phyloP scores from a whole-genome alignment of 2,329 filamentous ascomycete genomes.

The Sporothrix pallida region DNA sequence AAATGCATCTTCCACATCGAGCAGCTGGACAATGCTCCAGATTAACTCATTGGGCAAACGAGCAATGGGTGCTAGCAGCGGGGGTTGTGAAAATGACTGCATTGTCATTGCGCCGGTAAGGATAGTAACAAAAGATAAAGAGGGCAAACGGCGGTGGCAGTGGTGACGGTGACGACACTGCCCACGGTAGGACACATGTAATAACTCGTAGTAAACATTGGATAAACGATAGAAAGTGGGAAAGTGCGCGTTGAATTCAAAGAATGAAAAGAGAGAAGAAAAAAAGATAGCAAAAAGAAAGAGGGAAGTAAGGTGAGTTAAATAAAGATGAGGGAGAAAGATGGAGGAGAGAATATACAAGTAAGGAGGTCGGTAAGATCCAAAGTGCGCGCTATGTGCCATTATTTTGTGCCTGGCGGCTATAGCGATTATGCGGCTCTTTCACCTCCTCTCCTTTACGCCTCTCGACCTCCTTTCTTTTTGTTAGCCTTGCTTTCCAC shows the following conservation, averaged over 20 bases:
- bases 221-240: neutral
- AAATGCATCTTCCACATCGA: conserved; percentile 64
- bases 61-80: conserved; percentile 44
- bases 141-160: neutral
- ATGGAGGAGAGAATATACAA: neutral
- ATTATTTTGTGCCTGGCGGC: neutral
- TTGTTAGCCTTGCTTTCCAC: neutral
- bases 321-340: neutral
- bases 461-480: neutral
- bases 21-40: conserved; percentile 59
- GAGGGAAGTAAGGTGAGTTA: neutral
- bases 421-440: neutral
- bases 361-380: neutral
- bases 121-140: neutral
- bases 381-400: neutral
- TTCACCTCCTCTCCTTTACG: neutral
- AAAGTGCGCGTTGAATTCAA: neutral
- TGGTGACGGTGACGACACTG: conserved; percentile 1
- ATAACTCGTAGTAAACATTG: conserved; percentile 1
- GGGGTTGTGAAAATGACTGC: neutral
- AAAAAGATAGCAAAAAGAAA: neutral
- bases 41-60: conserved; percentile 69
- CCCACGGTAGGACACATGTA: conserved; percentile 9
- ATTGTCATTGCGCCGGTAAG: neutral
- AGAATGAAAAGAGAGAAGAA: neutral